Conservation (phyloP, 768 basidiomycete genomes). For the Neoboletus magnificus region DNA sequence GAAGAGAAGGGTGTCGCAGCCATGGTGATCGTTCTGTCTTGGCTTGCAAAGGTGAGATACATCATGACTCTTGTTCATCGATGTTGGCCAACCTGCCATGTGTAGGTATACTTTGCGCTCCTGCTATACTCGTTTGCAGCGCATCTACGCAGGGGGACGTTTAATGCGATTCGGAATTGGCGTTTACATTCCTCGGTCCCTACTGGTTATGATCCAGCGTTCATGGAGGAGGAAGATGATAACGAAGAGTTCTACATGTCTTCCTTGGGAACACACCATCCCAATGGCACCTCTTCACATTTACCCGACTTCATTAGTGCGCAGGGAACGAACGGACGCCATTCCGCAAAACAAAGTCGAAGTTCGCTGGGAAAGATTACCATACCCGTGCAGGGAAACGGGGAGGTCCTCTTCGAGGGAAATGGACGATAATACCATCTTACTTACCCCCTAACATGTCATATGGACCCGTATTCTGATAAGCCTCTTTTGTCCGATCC, state of each 20-base stretch:
- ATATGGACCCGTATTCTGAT: constrained; percentile 8
- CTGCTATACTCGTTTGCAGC: constrained; percentile 90
- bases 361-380: constrained; percentile 27
- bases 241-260: constrained; percentile 67
- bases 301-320: constrained; percentile 65
- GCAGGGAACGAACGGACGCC: constrained; percentile 37
- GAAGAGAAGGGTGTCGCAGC: constrained; percentile 83
- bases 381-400: constrained; percentile 42
- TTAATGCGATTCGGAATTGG: constrained; percentile 65
- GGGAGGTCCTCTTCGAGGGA: constrained; percentile 63
- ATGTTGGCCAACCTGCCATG: constrained; percentile 1
- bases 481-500: background rate
- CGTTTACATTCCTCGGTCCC: constrained; percentile 18
- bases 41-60: constrained; percentile 79
- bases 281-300: constrained; percentile 45
- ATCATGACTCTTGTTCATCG: background rate
- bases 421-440: constrained; percentile 40
- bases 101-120: constrained; percentile 85
- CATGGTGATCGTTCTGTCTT: constrained; percentile 74
- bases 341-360: constrained; percentile 24
- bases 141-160: constrained; percentile 89
- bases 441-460: constrained; percentile 18
- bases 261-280: constrained; percentile 47
- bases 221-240: constrained; percentile 59
- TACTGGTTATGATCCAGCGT: constrained; percentile 26